phyloP scores from a whole-genome alignment of 73 alveolate genomes.

The Paraurostyla sp. region DNA sequence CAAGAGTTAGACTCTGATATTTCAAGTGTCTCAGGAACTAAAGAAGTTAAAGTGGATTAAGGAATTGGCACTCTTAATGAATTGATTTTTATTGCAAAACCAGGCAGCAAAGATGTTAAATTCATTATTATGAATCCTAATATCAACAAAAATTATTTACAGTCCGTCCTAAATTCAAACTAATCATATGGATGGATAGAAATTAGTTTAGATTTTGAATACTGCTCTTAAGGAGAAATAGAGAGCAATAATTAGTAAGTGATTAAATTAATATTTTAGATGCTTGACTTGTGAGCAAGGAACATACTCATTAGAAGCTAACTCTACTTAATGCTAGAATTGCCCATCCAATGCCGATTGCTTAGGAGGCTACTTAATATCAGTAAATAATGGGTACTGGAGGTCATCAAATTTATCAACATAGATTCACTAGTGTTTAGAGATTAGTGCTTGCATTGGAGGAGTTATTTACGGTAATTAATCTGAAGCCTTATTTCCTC shows the following conservation, averaged over 20 bases:
- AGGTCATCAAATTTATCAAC: constrained; percentile 15
- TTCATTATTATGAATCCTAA: no score
- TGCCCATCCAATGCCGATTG: constrained; percentile 46
- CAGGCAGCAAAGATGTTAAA: not conserved
- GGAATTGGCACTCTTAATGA: not conserved
- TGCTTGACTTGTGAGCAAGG: not conserved
- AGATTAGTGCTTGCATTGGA: constrained; percentile 22
- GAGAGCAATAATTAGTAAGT: not conserved
- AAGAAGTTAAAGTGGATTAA: not conserved
- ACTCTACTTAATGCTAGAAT: not conserved
- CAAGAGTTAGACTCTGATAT: not conserved
- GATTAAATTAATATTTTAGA: not conserved
- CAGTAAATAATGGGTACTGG: constrained; percentile 44
- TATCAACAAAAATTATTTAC: not conserved
- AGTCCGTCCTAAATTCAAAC: not conserved
- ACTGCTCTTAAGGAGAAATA: not conserved
- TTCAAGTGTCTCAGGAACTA: not conserved
- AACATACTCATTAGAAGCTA: not conserved
- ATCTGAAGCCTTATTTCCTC: not conserved
- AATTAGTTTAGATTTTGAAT: not conserved
- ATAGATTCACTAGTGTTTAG: not conserved
- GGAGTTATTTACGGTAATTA: not conserved
- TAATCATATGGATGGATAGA: not conserved
- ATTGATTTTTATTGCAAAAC: not conserved
- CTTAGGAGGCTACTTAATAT: constrained; percentile 31